A percentile compares a stretch with the other conserved stretches of the same genome.
Evolutionary conservation across 2,329 filamentous ascomycete genomes (phyloP).

Genomic region (Fusarium fujikuroi): DNA sequence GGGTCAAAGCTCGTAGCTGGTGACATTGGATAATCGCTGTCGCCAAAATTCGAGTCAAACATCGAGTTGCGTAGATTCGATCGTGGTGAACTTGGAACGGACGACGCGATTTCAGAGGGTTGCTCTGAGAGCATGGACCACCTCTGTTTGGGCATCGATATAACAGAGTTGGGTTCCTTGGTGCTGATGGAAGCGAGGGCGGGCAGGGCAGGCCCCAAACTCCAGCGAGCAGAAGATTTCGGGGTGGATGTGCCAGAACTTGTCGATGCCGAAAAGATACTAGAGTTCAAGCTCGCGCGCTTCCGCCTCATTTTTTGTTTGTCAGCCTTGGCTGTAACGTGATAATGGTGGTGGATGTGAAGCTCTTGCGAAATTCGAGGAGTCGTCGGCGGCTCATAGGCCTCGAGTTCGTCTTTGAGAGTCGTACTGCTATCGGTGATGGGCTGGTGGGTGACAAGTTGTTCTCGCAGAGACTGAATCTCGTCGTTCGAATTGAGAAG

Average conservation of each 20-base stretch:
- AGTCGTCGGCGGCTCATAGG: slow-evolving; percentile 51
- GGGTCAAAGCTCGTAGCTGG: slow-evolving; percentile 82
- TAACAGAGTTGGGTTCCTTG: slow-evolving; percentile 62
- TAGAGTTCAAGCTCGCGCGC: slow-evolving; percentile 70
- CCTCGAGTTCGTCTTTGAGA: slow-evolving; percentile 77
- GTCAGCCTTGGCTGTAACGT: slow-evolving; percentile 73
- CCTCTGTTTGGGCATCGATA: slow-evolving; percentile 59
- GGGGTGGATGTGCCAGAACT: slow-evolving; percentile 56
- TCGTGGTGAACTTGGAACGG: slow-evolving; percentile 82
- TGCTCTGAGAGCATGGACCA: slow-evolving; percentile 68
- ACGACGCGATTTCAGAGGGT: slow-evolving; percentile 76
- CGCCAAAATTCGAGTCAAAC: slow-evolving; percentile 74
- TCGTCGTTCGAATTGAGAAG: slow-evolving; percentile 92
- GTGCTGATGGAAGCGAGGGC: slow-evolving; percentile 56
- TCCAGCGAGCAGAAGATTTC: slow-evolving; percentile 50
- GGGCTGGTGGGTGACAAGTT: slow-evolving; percentile 83
- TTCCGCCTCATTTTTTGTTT: slow-evolving; percentile 76
- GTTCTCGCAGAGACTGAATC: slow-evolving; percentile 85
- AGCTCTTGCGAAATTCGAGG: slow-evolving; percentile 72
- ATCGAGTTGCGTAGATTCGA: slow-evolving; percentile 79
- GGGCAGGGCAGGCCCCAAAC: slow-evolving; percentile 53
- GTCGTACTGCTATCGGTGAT: slow-evolving; percentile 61
- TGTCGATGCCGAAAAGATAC: slow-evolving; percentile 68
- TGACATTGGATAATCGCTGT: slow-evolving; percentile 79
- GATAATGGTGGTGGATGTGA: slow-evolving; percentile 96